phyloP scores from a whole-genome alignment of 1,284 basidiomycete species.

The Boletus putidus region DNA sequence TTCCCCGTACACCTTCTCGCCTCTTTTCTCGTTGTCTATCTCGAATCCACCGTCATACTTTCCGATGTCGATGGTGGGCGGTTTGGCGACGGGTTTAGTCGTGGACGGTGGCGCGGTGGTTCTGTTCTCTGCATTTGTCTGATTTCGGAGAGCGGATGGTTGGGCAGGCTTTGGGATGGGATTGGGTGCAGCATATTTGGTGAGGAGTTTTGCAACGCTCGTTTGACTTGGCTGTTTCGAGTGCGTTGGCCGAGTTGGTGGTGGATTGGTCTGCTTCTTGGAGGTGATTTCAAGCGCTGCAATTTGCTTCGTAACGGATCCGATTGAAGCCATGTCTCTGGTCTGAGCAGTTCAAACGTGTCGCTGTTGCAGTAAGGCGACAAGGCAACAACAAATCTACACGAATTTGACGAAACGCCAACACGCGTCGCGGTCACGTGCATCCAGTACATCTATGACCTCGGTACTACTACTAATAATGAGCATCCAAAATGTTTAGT shows the following conservation, averaged over 20 bases:
- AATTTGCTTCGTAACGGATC: constrained; percentile 49
- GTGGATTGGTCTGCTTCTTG: constrained; percentile 41
- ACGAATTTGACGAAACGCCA: constrained; percentile 5
- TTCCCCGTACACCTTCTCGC: constrained; percentile 63
- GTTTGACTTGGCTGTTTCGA: constrained; percentile 55
- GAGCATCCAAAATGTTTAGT: constrained; percentile 35
- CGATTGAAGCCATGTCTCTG: constrained; percentile 44
- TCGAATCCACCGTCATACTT: constrained; percentile 87
- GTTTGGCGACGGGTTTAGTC: constrained; percentile 28
- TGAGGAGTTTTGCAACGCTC: constrained; percentile 63
- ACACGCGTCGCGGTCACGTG: constrained; percentile 35
- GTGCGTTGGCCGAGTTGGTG: constrained; percentile 41
- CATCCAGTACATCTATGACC: constrained; percentile 1
- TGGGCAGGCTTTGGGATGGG: constrained; percentile 40
- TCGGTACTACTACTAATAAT: neutral
- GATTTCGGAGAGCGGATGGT: constrained; percentile 45
- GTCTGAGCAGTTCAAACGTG: neutral
- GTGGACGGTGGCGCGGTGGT: constrained; percentile 28
- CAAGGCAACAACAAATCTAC: neutral
- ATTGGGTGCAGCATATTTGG: constrained; percentile 64
- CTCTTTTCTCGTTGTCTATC: constrained; percentile 69
- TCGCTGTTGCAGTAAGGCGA: neutral
- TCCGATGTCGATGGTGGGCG: constrained; percentile 66
- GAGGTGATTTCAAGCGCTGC: constrained; percentile 52
- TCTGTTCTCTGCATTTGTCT: constrained; percentile 33